phyloP scores from a whole-genome alignment of 495 filamentous ascomycete genomes.

The Apiosordaria backusii region DNA sequence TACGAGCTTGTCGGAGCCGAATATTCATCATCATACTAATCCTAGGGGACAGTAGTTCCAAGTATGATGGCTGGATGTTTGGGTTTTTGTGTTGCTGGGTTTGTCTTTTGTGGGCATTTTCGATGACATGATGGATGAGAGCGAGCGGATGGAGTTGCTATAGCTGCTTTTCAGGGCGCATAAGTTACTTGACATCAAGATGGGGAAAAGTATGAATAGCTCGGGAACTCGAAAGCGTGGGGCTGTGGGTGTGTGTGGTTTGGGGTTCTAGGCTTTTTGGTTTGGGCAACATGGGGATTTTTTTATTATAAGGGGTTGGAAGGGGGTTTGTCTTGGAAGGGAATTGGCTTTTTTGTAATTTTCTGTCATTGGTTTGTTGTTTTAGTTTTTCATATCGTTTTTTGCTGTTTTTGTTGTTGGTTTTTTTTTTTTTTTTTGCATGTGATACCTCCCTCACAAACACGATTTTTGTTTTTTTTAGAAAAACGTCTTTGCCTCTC shows the following conservation, averaged over 20 bases:
- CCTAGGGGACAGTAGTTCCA: neutral
- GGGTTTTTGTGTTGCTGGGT: too few relatives aligned
- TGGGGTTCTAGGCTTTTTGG: neutral
- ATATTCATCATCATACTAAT: slow-evolving; percentile 23
- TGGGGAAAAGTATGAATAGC: too few relatives aligned
- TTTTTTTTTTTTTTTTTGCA: neutral
- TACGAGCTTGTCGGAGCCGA: slow-evolving; percentile 42
- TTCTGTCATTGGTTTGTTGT: neutral
- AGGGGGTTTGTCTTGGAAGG: neutral
- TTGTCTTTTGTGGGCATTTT: neutral
- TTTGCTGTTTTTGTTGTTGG: neutral
- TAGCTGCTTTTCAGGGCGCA: too few relatives aligned
- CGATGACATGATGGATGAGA: too few relatives aligned
- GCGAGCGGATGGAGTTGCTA: too few relatives aligned
- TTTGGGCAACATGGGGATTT: neutral
- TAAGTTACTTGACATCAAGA: too few relatives aligned
- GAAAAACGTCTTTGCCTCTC: too few relatives aligned
- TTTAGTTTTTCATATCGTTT: neutral
- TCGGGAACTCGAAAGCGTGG: neutral
- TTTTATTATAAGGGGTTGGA: neutral
- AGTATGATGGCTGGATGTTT: too few relatives aligned
- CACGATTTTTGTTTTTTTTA: neutral
- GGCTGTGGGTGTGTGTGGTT: neutral
- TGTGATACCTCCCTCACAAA: neutral
- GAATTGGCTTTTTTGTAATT: neutral